Conservation (phyloP, 1,284 basidiomycete genomes). For the Phylloboletellus chloephorus region DNA sequence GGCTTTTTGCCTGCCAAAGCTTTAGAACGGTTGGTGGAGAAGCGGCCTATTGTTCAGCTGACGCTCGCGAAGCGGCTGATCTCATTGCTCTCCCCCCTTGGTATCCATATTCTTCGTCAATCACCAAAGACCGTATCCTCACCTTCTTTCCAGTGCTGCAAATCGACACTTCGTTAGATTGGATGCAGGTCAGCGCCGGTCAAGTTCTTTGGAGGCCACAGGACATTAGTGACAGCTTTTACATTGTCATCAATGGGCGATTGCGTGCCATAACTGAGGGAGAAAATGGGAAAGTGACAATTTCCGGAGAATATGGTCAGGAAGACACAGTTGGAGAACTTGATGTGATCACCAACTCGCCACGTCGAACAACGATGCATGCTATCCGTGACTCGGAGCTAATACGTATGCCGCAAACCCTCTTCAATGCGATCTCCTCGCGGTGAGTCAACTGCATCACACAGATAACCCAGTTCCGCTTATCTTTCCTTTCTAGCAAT, state of each 20-base stretch:
- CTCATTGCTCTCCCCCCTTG: constrained; percentile 87
- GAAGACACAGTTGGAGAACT: constrained; percentile 85
- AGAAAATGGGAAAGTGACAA: constrained; percentile 69
- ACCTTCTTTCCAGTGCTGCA: constrained; percentile 67
- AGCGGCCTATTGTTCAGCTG: constrained; percentile 89
- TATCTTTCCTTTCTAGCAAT: constrained; percentile 51
- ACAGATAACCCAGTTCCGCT: not conserved
- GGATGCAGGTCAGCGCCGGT: constrained; percentile 95
- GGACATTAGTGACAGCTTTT: constrained; percentile 90
- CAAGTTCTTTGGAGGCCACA: constrained; percentile 90
- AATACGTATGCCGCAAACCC: constrained; percentile 94
- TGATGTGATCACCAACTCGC: constrained; percentile 95
- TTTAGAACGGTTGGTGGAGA: constrained; percentile 86
- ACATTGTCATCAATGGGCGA: constrained; percentile 97
- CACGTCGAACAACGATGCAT: constrained; percentile 86
- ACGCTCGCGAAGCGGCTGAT: constrained; percentile 96
- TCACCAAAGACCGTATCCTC: not conserved
- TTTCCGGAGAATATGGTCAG: constrained; percentile 92
- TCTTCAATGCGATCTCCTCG: constrained; percentile 95
- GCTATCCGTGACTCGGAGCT: constrained; percentile 98
- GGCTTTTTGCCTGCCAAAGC: constrained; percentile 89
- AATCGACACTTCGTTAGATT: constrained; percentile 95
- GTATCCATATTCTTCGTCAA: constrained; percentile 37
- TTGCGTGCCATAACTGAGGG: constrained; percentile 77
- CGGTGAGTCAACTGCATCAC: constrained; percentile 42